Percentiles rank a stretch among this genome's conserved stretches.
These are phyloP conservation scores for Candida germanica DNA, from an alignment of 805 yeast genomes.

Conservation along the genomic window DNA sequence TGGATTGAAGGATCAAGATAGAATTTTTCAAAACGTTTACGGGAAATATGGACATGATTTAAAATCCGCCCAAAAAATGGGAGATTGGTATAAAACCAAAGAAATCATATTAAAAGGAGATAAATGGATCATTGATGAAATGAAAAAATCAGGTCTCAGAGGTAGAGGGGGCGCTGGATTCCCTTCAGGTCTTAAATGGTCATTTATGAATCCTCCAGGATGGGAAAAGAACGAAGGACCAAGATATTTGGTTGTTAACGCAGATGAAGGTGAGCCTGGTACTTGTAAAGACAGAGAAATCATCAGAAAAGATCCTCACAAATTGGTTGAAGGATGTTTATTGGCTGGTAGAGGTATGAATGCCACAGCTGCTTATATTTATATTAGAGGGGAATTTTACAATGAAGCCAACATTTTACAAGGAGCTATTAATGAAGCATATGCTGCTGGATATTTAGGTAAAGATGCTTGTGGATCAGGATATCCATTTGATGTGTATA, in stretches of 20 bases:
- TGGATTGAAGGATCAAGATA: slow-evolving; percentile 76
- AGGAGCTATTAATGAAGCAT: slow-evolving; percentile 83
- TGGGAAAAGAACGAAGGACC: slow-evolving; percentile 93
- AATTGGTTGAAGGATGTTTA: slow-evolving; percentile 87
- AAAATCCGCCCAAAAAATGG: slow-evolving; percentile 71
- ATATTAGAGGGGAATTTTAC: slow-evolving; percentile 88
- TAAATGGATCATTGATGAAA: slow-evolving; percentile 85
- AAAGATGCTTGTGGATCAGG: slow-evolving; percentile 87
- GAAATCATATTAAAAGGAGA: slow-evolving; percentile 82
- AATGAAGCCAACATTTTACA: slow-evolving; percentile 75
- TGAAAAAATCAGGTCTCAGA: slow-evolving; percentile 79
- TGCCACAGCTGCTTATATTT: slow-evolving; percentile 88
- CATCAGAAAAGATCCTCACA: slow-evolving; percentile 88
- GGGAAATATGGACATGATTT: slow-evolving; percentile 73
- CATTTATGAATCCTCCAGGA: slow-evolving; percentile 93
- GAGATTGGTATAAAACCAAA: slow-evolving; percentile 91
- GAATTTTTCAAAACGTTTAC: slow-evolving; percentile 83
- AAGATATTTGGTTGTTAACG: slow-evolving; percentile 82
- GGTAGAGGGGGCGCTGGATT: slow-evolving; percentile 96
- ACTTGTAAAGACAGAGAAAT: slow-evolving; percentile 92
- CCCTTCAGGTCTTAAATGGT: slow-evolving; percentile 90
- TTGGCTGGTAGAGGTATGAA: slow-evolving; percentile 90
- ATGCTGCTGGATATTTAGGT: slow-evolving; percentile 75
- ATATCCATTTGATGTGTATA: slow-evolving; percentile 74
- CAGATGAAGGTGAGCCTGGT: slow-evolving; percentile 95